Percentiles rank a stretch among this genome's conserved stretches.
These are phyloP conservation scores for Candida boleticola DNA, from an alignment of 805 yeast genomes.

Conservation along the genomic window DNA sequence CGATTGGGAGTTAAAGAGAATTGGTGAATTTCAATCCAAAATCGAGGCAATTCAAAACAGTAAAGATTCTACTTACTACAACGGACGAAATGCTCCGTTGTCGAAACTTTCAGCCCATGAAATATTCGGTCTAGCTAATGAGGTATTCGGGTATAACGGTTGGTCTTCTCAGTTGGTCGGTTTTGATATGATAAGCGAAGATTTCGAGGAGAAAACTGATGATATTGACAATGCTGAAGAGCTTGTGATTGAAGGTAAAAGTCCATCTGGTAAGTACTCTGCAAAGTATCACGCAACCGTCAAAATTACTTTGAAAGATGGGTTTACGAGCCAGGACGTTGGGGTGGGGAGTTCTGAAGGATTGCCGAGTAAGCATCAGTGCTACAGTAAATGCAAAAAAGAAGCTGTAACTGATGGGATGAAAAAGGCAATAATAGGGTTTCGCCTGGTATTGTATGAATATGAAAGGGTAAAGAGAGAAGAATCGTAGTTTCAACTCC, in stretches of 20 bases:
- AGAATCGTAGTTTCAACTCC: no score
- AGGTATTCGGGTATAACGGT: constrained; percentile 54
- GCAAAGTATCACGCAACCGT: constrained; percentile 28
- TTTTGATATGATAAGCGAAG: constrained; percentile 15
- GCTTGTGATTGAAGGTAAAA: not conserved
- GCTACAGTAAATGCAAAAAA: constrained; percentile 42
- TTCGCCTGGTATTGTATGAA: constrained; percentile 22
- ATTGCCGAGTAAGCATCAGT: constrained; percentile 30
- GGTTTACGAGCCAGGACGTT: constrained; percentile 32
- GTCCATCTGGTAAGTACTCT: constrained; percentile 10
- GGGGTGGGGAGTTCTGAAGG: constrained; percentile 40
- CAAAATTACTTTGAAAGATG: constrained; percentile 41
- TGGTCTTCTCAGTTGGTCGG: constrained; percentile 48
- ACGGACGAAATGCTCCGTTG: constrained; percentile 1
- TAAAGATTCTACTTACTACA: constrained; percentile 11
- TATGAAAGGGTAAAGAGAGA: constrained; percentile 20
- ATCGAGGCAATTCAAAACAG: constrained; percentile 36
- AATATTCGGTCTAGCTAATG: constrained; percentile 45
- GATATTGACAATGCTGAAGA: not conserved
- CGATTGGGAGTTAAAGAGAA: constrained; percentile 46
- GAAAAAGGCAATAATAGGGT: constrained; percentile 39
- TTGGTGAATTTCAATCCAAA: constrained; percentile 49
- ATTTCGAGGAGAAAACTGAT: constrained; percentile 19
- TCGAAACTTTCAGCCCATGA: constrained; percentile 13
- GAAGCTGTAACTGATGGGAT: constrained; percentile 48